Evolutionary conservation across 2,329 filamentous ascomycete species (phyloP), one percentile per base, ranked within the genome.

Genomic region (Penicillium sp.): DNA sequence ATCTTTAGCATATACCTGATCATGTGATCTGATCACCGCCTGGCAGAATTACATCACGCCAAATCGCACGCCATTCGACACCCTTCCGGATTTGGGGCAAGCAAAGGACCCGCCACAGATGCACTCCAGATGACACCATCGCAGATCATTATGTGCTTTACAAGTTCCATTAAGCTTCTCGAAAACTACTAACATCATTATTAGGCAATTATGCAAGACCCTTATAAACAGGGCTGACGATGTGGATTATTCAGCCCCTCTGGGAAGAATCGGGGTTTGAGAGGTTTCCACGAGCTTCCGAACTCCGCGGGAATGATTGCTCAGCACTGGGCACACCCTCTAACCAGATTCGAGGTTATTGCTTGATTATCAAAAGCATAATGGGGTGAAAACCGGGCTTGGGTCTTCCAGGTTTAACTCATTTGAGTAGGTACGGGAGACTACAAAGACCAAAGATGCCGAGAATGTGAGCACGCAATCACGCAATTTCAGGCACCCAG

Each of bases 121-220:
- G 31, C 23, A 49, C 46, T 23, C 35, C 46, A 49, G 15, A 49
- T 49, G 31, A 49, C 46, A 49, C 29, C 46, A 49, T 49, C 31
- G 33, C 31, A 49, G 46, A 49, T 49, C 46, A 49, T 48, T 33
- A 35, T 35, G 46, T 49, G 31, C 46, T 49, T 40, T 40, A 12
- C 22, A 25, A 26, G 18, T 49, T 49, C 46, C 14, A 49, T 49
- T 22, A 18, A 37, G 18, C 23, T 49, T 49, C 46, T 49, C 35
- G 46, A 49, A 48, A 8, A 49, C 14, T 23, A 4, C 31, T 37
- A 49, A 37, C 46, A 15, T 26, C 18, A 40, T 26, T 7, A 35
- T 23, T 49, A 49, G 46, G 44, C 44, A 33, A 33, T 27, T 20
- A 40, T 35, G 22, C 15, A 20, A 49, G 46, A 49, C 46, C 46